Base-by-base conservation (phyloP, 176 grass and related monocot genomes). In the Rhynchospora breviuscula region DNA sequence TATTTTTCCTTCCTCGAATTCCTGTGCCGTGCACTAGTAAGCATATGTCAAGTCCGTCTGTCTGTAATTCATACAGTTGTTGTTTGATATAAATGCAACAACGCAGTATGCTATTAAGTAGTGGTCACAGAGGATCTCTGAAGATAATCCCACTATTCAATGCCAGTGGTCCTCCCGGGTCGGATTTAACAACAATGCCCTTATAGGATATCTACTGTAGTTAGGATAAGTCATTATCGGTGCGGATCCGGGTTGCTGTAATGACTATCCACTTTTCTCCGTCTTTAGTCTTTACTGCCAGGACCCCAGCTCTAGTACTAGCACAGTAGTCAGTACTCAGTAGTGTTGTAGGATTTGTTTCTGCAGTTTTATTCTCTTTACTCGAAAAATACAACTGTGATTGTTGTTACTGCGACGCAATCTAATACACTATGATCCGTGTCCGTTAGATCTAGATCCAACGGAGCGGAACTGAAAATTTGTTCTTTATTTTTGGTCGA, bases 251-350 rank as follows among this genome's bases (percentile, higher is more conserved):
- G 49, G 51, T 78, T 56, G 15, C 73, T 75, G 72, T 26, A 51
- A 77, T 77, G 49, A 77, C 22, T 78, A 78, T 57, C 51, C 51
- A 78, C 51, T 78, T 78, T 78, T 78, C 13, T 78, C 73, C 18
- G 51, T 57, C 73, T 57, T 46, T 56, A 33, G 51, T 57, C 73
- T 57, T 46, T 56, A 56, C 51, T 7, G 6, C 14, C 23, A 18
- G 14, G 73, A 6, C 52, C 71, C 47, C 72, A 77, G 49, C 59
- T 62, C 59, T 3, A 62, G 59, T 8, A 15, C 22, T 33, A 29
- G 7, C 51, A 31, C 47, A 12, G 19, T 31, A 40, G 35, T 40
- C 35, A 40, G 19, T 31, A 40, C 3, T 40, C 35, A 40, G 35
- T 40, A 40, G 35, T 40, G 19, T 18, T 71, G 40, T 46, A 46